phyloP scores from a whole-genome alignment of 371 early-diverging fungal species.

The Apophysomyces sp. region DNA sequence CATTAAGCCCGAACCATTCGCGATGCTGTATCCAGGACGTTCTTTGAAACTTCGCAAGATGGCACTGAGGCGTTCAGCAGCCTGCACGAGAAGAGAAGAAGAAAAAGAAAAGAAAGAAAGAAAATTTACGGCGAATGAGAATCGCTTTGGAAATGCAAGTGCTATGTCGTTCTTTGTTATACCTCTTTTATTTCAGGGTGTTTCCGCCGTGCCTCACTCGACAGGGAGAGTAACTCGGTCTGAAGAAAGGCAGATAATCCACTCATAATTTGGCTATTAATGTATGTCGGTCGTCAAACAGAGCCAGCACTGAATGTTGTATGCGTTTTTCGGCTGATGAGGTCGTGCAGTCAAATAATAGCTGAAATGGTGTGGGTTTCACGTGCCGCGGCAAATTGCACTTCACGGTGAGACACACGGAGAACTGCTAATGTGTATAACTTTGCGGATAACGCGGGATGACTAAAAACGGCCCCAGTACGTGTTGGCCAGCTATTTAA shows the following conservation, averaged over 20 bases:
- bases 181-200: slow-evolving; percentile 97
- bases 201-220: slow-evolving; percentile 88
- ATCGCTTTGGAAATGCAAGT: background rate
- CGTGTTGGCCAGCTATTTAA: no score
- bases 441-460: background rate
- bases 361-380: background rate
- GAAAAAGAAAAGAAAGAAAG: background rate
- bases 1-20: slow-evolving; percentile 38
- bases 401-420: background rate
- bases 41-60: slow-evolving; percentile 60
- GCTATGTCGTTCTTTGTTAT: background rate
- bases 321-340: background rate
- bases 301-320: background rate
- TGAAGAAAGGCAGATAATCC: slow-evolving; percentile 72
- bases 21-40: slow-evolving; percentile 53
- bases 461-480: background rate
- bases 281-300: background rate
- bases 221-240: slow-evolving; percentile 83
- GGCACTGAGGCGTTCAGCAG: slow-evolving; percentile 61
- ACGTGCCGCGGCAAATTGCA: background rate
- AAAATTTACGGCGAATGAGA: background rate
- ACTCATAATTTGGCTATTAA: slow-evolving; percentile 38
- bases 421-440: background rate
- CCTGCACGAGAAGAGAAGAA: slow-evolving; percentile 28
- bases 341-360: background rate